A percentile compares a stretch with the other conserved stretches of the same genome.
These are phyloP conservation scores for Chaetomium sp. DNA, from an alignment of 2,329 filamentous ascomycete genomes.

Conservation along the genomic window DNA sequence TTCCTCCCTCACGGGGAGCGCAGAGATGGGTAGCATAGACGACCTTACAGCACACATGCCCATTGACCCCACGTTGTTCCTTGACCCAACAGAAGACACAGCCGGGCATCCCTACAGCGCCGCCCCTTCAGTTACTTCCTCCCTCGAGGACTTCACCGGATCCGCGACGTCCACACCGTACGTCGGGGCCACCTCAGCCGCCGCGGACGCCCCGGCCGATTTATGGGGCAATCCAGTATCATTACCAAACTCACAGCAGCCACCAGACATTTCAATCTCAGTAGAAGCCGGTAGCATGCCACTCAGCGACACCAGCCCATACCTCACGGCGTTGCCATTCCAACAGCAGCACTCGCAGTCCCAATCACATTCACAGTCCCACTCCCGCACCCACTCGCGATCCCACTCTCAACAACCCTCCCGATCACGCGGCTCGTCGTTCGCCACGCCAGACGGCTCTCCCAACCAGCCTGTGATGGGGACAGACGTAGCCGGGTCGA, in stretches of 20 bases:
- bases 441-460: conserved; percentile 8
- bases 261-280: conserved; percentile 15
- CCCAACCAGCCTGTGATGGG: conserved; percentile 3
- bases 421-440: conserved; percentile 3
- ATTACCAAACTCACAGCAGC: neutral
- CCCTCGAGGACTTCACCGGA: conserved; percentile 18
- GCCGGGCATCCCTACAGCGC: conserved; percentile 17
- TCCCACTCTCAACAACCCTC: neutral
- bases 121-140: conserved; percentile 19
- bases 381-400: neutral
- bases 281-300: conserved; percentile 16
- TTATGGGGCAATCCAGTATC: neutral
- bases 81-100: conserved; percentile 18
- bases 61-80: conserved; percentile 21
- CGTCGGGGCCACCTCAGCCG: conserved; percentile 5
- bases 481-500: neutral
- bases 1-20: conserved; percentile 6
- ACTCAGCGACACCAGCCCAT: conserved; percentile 3
- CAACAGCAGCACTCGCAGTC: neutral
- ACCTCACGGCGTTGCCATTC: neutral
- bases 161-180: conserved; percentile 13
- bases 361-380: neutral
- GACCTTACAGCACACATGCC: conserved; percentile 16
- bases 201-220: neutral
- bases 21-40: conserved; percentile 6